Evolutionary conservation across 2,329 filamentous ascomycete genomes (phyloP).

Genomic region (Sclerotinia borealis): DNA sequence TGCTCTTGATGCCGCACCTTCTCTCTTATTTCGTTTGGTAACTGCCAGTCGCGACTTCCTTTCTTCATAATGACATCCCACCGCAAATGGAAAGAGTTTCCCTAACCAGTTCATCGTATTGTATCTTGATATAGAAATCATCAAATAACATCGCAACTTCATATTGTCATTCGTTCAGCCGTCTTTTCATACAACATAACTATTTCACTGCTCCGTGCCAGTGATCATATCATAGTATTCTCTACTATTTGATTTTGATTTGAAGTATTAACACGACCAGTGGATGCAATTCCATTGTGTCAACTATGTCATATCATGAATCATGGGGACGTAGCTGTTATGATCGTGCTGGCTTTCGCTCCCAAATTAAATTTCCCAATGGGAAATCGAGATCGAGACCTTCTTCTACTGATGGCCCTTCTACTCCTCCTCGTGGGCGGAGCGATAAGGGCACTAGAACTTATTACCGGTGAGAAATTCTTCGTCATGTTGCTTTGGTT

Average conservation of each 20-base stretch:
- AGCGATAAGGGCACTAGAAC: background rate
- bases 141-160: background rate
- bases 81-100: background rate
- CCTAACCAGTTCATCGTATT: background rate
- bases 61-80: background rate
- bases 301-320: conserved; percentile 8
- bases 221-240: background rate
- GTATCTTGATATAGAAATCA: background rate
- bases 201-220: background rate
- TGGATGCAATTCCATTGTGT: background rate
- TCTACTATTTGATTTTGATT: background rate
- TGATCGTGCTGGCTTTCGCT: background rate
- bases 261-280: background rate
- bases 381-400: background rate
- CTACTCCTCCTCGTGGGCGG: background rate
- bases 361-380: background rate
- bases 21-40: background rate
- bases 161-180: conserved; percentile 1
- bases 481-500: background rate
- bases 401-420: background rate
- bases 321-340: background rate
- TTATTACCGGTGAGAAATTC: background rate
- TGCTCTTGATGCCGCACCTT: background rate
- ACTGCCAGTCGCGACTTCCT: conserved; percentile 1
- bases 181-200: background rate